Percentiles rank a stretch among this genome's conserved stretches.
Evolutionary conservation across 805 yeast species (phyloP).

Genomic region (Candida anglica): DNA sequence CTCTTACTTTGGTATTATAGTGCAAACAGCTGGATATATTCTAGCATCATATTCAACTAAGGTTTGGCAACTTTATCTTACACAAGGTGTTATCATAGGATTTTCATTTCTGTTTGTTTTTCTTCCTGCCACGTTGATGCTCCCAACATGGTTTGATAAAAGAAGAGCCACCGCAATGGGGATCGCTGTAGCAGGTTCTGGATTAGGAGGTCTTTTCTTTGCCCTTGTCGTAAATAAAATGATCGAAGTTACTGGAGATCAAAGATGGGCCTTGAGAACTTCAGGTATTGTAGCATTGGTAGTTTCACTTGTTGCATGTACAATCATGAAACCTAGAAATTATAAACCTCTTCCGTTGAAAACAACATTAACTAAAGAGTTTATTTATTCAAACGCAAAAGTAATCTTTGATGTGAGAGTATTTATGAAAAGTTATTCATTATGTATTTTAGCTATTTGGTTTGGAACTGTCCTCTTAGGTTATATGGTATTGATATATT

Average conservation of each 20-base stretch:
- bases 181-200: constrained; percentile 44
- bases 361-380: constrained; percentile 16
- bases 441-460: constrained; percentile 27
- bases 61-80: constrained; percentile 48
- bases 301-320: constrained; percentile 31
- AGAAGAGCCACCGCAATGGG: constrained; percentile 46
- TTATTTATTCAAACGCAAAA: constrained; percentile 18
- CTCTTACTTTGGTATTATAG: constrained; percentile 41
- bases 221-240: constrained; percentile 40
- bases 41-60: constrained; percentile 48
- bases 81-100: constrained; percentile 52
- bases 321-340: constrained; percentile 45
- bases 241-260: constrained; percentile 37
- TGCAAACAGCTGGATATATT: constrained; percentile 42
- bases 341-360: constrained; percentile 18
- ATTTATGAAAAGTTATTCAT: constrained; percentile 18
- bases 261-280: constrained; percentile 41
- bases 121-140: constrained; percentile 39
- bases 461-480: constrained; percentile 34
- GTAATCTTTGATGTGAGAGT: constrained; percentile 33
- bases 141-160: constrained; percentile 48
- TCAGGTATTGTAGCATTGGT: constrained; percentile 30
- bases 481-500: constrained; percentile 31
- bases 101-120: constrained; percentile 43
- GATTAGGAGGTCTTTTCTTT: constrained; percentile 49